phyloP scores from a whole-genome alignment of 345 rosid genomes.

The Eutrema japonicum region DNA sequence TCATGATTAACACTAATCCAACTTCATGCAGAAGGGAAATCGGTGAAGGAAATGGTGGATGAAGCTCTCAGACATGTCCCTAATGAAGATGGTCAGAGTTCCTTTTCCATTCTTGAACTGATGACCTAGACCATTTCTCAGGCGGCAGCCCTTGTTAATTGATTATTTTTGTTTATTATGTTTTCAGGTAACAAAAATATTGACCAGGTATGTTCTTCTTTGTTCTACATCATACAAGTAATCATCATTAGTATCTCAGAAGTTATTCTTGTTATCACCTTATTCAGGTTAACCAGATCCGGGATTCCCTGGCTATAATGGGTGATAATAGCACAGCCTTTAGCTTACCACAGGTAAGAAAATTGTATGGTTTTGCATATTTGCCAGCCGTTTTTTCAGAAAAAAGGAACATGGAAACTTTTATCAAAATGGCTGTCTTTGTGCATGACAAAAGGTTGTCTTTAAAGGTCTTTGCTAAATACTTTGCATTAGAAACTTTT shows the following conservation, averaged over 20 bases:
- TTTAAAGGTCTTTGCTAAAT: constrained; percentile 6
- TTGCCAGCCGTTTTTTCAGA: not conserved
- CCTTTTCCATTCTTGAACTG: constrained; percentile 13
- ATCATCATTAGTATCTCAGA: constrained; percentile 33
- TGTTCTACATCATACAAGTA: constrained; percentile 21
- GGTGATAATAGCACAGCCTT: constrained; percentile 98
- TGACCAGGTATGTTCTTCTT: constrained; percentile 62
- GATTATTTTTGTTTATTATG: constrained; percentile 41
- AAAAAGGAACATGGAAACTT: not conserved
- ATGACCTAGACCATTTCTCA: constrained; percentile 22
- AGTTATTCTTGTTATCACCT: constrained; percentile 28
- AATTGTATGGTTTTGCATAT: constrained; percentile 30
- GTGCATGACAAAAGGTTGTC: constrained; percentile 2
- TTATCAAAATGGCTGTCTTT: constrained; percentile 4
- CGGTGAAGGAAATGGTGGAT: constrained; percentile 96
- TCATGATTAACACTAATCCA: constrained; percentile 31
- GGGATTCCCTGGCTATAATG: constrained; percentile 92
- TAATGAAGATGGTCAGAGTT: constrained; percentile 70
- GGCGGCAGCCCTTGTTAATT: constrained; percentile 30
- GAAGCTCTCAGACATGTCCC: constrained; percentile 93
- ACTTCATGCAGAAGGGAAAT: constrained; percentile 79
- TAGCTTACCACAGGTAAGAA: constrained; percentile 92
- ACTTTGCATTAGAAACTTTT: not conserved
- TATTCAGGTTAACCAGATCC: constrained; percentile 85
- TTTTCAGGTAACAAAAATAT: constrained; percentile 91